phyloP scores from a whole-genome alignment of 2,329 filamentous ascomycete genomes.

The Pezicula neosporulosa region DNA sequence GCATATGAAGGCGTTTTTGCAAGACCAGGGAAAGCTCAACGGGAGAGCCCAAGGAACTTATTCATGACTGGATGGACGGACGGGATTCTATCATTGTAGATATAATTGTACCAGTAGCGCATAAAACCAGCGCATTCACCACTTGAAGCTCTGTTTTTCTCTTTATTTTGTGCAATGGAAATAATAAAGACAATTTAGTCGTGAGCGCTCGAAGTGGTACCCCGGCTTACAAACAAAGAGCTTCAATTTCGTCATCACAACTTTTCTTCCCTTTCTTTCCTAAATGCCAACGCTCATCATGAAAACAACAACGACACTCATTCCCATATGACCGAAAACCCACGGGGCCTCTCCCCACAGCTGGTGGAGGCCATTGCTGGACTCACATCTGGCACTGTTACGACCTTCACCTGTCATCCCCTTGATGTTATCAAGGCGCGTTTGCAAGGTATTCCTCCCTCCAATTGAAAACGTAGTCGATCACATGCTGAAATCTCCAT shows the following conservation, averaged over 20 bases:
- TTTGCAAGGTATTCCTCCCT: constrained; percentile 66
- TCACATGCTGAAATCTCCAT: constrained; percentile 10
- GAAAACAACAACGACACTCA: constrained; percentile 11
- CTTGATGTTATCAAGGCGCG: constrained; percentile 96
- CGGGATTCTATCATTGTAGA: constrained; percentile 5
- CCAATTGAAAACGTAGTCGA: constrained; percentile 31
- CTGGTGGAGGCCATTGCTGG: constrained; percentile 85
- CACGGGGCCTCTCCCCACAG: constrained; percentile 66
- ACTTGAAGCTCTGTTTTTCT: constrained; percentile 10
- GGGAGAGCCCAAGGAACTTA: constrained; percentile 1
- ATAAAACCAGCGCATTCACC: constrained; percentile 20
- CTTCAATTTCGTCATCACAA: constrained; percentile 17
- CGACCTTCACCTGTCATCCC: constrained; percentile 85
- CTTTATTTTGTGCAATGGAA: too few relatives aligned
- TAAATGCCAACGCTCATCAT: constrained; percentile 10
- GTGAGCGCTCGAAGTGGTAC: neutral
- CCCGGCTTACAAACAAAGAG: constrained; percentile 10
- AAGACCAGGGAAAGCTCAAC: constrained; percentile 7
- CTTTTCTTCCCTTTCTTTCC: neutral
- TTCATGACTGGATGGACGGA: constrained; percentile 7
- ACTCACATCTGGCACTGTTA: constrained; percentile 81
- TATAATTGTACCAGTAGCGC: constrained; percentile 26
- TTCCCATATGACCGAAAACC: constrained; percentile 29
- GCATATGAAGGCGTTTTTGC: constrained; percentile 25
- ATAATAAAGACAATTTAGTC: neutral